Base-by-base conservation (phyloP, 2,329 filamentous ascomycete genomes). In the Apiospora pterosperma region DNA sequence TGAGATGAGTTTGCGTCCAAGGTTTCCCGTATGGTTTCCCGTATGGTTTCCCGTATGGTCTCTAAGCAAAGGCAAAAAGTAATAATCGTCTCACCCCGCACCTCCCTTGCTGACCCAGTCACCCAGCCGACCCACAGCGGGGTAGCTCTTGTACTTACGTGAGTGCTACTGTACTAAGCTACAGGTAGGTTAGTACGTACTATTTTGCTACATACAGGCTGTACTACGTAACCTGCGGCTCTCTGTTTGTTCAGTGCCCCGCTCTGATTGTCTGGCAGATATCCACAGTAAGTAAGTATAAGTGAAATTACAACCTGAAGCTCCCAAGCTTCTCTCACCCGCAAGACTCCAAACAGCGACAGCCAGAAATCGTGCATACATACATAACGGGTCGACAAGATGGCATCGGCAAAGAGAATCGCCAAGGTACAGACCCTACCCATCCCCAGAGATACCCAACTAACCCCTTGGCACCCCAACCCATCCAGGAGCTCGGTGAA, bases 401-500 rank as follows among this genome's bases (percentile, higher is more conserved):
- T 76, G 74, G 58, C 72, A 21, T 69, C 69, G 3, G 70, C 72
- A 59, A 76, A 76, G 68, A 71, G 75, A 59, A 72, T 76, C 61
- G 67, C 65, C 64, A 76, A 76, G 70, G 75, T 74, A 67, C 36
- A 61, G 8, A 5, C 48, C 21, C 16, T 44, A 19, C 16, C 5
- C 48, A 34, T 28, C n/a, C 25, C 36, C 25, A 21, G 21, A n/a
- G 11, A 23, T 25, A 44, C 58, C 11, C 25, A 25, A 14, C 31
- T n/a, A 23, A 34, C 42, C 14, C 21, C 14, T n/a, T 44, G n/a
- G 19, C 21, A n/a, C 60, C 34, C 38, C 36, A 25, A 36, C 21
- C 19, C 11, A 19, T 31, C 23, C 74, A 88, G 85, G 85, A 88
- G 74, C 82, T 82, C 69, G 77, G 76, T 68, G 83, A 87, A 67